These are phyloP conservation scores for Suillus placidus DNA, from an alignment of 768 basidiomycete species.

Conservation along the genomic window DNA sequence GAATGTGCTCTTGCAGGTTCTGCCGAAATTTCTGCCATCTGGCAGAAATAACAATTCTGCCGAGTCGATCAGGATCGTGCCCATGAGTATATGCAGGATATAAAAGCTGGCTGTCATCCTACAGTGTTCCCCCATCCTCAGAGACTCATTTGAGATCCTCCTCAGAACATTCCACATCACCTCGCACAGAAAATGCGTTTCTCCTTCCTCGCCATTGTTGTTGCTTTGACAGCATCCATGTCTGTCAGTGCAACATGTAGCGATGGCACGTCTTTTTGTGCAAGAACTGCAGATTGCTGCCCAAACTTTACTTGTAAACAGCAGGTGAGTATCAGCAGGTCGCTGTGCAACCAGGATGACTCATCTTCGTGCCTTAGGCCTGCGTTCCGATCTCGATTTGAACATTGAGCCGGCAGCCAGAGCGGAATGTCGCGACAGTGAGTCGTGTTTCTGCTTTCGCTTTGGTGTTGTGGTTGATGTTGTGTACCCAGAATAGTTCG, in stretches of 20 bases:
- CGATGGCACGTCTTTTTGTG: neutral
- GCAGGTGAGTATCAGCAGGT: neutral
- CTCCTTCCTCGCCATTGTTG: neutral
- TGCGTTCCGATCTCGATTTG: no score
- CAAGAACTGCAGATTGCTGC: neutral
- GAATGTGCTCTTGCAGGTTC: neutral
- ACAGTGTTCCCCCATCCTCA: neutral
- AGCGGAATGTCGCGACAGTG: neutral
- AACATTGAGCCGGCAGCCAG: neutral
- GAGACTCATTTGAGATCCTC: neutral
- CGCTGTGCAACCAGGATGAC: neutral
- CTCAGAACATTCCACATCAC: neutral
- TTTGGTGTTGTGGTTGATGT: neutral
- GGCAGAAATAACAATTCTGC: neutral
- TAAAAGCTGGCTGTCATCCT: neutral
- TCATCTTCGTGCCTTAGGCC: neutral
- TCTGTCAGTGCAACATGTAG: neutral
- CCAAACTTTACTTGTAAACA: rapidly evolving
- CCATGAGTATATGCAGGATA: neutral
- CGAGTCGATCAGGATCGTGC: neutral
- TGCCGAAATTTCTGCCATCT: neutral
- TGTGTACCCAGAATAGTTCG: neutral
- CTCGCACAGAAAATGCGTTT: neutral
- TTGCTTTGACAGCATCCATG: neutral
- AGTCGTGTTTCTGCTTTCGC: neutral